These are phyloP conservation scores for Phialophora expanda DNA, from an alignment of 2,329 filamentous ascomycete genomes.

Conservation along the genomic window DNA sequence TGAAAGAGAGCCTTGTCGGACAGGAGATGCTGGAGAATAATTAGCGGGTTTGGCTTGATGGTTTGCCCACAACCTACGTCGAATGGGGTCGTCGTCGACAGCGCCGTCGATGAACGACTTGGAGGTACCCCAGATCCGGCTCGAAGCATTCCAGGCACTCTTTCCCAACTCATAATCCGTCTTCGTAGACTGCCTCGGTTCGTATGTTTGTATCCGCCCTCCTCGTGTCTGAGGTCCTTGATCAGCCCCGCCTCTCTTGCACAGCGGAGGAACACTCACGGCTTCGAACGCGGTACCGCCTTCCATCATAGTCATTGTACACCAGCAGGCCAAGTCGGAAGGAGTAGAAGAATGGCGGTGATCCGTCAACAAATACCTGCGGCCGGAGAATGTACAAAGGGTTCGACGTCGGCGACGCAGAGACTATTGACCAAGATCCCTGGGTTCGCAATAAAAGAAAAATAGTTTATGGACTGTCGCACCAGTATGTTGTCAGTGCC, in stretches of 20 bases:
- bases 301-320: slow-evolving; percentile 46
- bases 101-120: slow-evolving; percentile 55
- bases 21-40: slow-evolving; percentile 24
- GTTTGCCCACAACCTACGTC: slow-evolving; percentile 50
- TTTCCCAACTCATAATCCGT: slow-evolving; percentile 53
- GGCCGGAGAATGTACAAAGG: not conserved
- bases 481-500: slow-evolving; percentile 9
- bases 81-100: slow-evolving; percentile 53
- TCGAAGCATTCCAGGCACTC: slow-evolving; percentile 48
- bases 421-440: not conserved
- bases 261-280: slow-evolving; percentile 41
- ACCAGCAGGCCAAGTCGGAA: slow-evolving; percentile 39
- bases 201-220: slow-evolving; percentile 23
- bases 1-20: slow-evolving; percentile 28
- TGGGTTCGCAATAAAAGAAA: slow-evolving; percentile 5
- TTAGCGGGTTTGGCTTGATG: slow-evolving; percentile 26
- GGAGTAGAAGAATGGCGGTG: not conserved
- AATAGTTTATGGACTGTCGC: slow-evolving; percentile 20
- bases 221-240: slow-evolving; percentile 21
- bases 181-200: slow-evolving; percentile 35
- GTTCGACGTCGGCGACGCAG: not conserved
- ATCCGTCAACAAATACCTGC: not conserved
- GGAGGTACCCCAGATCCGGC: slow-evolving; percentile 59
- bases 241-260: slow-evolving; percentile 15
- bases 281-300: slow-evolving; percentile 47